phyloP scores from a whole-genome alignment of 2,329 filamentous ascomycete genomes.

The Ceratocystis destructans region DNA sequence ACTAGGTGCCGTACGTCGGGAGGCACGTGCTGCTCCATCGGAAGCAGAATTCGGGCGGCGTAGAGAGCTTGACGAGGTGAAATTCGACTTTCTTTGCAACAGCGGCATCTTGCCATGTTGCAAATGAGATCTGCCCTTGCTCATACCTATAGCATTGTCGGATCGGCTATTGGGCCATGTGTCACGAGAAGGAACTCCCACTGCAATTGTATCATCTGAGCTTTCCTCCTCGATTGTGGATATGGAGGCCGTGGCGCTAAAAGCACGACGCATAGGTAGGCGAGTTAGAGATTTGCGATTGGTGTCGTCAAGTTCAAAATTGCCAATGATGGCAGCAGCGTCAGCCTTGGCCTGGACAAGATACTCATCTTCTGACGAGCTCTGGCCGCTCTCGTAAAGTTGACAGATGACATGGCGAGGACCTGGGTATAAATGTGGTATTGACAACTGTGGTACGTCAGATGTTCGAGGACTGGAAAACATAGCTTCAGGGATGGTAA shows the following conservation, averaged over 20 bases:
- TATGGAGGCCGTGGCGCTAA: slow-evolving; percentile 13
- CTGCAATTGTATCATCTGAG: slow-evolving; percentile 19
- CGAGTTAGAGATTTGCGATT: slow-evolving; percentile 1
- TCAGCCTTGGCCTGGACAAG: slow-evolving; percentile 15
- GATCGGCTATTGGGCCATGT: slow-evolving; percentile 16
- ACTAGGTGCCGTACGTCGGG: background rate
- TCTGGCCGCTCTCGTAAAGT: slow-evolving; percentile 14
- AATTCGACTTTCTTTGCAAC: slow-evolving; percentile 12
- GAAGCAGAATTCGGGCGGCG: slow-evolving; percentile 1
- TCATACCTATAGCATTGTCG: background rate
- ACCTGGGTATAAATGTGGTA: background rate
- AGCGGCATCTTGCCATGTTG: background rate
- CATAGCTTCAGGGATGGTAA: slow-evolving; percentile 16
- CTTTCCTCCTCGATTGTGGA: slow-evolving; percentile 18
- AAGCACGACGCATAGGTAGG: slow-evolving; percentile 2
- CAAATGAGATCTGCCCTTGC: background rate
- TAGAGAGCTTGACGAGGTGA: background rate
- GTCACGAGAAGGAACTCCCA: slow-evolving; percentile 9
- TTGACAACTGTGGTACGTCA: background rate
- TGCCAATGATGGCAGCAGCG: slow-evolving; percentile 11
- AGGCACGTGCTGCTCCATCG: background rate
- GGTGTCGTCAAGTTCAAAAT: slow-evolving; percentile 8
- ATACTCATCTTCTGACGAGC: slow-evolving; percentile 13
- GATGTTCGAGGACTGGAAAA: slow-evolving; percentile 12
- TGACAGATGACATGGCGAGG: slow-evolving; percentile 9